Conservation (phyloP, 305 asterid species). For the Solanum hybrid region DNA sequence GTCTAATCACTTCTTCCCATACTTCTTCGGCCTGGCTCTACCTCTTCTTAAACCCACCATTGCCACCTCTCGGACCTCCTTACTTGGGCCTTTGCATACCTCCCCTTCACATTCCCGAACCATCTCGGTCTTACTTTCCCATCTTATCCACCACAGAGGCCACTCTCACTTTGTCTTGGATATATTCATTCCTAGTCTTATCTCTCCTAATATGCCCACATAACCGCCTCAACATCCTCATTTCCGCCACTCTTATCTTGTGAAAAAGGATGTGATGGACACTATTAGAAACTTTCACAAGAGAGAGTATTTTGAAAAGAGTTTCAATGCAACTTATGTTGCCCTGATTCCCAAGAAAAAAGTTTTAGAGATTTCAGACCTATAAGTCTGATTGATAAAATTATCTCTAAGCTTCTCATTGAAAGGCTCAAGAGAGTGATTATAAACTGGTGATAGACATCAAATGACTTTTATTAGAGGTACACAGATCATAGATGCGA, state of each 20-base stretch:
- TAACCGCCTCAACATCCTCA: not conserved
- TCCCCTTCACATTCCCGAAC: not conserved
- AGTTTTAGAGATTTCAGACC: not conserved
- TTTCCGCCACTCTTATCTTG: not conserved
- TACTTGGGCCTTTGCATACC: not conserved
- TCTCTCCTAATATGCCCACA: not conserved
- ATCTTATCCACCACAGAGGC: not conserved
- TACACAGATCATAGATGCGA: not conserved
- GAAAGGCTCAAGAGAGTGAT: not conserved
- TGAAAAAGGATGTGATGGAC: not conserved
- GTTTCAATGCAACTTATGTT: not conserved
- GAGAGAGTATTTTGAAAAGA: not conserved
- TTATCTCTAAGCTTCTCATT: not conserved
- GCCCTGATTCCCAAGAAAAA: not conserved
- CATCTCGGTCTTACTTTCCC: not conserved
- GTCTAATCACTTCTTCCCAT: not conserved
- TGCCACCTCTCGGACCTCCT: not conserved
- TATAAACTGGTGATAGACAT: not conserved
- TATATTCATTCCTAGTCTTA: not conserved
- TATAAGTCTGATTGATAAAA: not conserved
- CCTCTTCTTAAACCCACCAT: not conserved
- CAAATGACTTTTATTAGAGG: not conserved
- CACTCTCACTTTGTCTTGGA: not conserved
- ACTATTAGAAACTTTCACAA: not conserved
- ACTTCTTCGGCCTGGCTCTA: not conserved